phyloP scores from a whole-genome alignment of 768 basidiomycete genomes.

The Tulasnella sp. region DNA sequence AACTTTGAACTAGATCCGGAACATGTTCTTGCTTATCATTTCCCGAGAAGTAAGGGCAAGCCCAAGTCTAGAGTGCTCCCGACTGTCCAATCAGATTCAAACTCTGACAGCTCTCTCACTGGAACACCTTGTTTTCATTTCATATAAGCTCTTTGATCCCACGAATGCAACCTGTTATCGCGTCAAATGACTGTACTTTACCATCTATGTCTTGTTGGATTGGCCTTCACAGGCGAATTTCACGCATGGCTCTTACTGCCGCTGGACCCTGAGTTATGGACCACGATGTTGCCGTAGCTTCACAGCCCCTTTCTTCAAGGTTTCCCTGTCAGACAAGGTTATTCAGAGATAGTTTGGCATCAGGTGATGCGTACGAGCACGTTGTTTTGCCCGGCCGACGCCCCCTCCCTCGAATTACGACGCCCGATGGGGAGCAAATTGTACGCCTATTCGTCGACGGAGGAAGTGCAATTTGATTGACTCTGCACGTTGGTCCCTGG shows the following conservation, averaged over 20 bases:
- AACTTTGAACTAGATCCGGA: conserved; percentile 1
- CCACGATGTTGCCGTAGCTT: neutral
- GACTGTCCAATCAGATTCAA: neutral
- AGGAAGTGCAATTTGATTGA: neutral
- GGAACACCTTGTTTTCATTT: neutral
- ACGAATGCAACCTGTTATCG: neutral
- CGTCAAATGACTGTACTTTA: neutral
- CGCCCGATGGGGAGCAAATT: neutral
- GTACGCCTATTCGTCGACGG: neutral
- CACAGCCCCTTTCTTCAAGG: neutral
- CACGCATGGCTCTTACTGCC: neutral
- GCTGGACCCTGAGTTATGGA: neutral
- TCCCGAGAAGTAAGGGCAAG: neutral
- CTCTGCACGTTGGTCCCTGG: neutral
- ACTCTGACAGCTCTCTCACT: neutral
- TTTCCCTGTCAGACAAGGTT: neutral
- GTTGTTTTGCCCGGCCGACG: neutral
- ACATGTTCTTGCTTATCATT: neutral
- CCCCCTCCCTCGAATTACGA: neutral
- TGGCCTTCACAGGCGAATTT: neutral
- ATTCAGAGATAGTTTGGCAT: neutral
- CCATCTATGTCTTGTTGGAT: neutral
- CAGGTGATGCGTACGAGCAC: neutral
- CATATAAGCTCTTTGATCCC: neutral
- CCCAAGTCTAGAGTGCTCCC: neutral